These are phyloP conservation scores for Colletotrichum noveboracense DNA, from an alignment of 2,329 filamentous ascomycete genomes.

Conservation along the genomic window DNA sequence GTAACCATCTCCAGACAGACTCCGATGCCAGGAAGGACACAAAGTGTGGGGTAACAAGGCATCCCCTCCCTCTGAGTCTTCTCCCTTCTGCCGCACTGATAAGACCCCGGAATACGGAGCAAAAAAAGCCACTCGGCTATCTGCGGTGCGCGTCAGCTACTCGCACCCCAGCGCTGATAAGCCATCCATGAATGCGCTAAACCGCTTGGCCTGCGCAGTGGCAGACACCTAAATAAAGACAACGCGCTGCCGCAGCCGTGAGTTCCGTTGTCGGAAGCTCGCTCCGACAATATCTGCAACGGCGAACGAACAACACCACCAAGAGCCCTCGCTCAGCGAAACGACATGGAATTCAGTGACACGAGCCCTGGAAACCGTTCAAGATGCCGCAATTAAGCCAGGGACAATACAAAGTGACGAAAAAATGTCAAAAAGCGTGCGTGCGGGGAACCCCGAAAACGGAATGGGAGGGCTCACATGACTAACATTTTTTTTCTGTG, in stretches of 20 bases:
- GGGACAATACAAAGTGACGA: conserved; percentile 23
- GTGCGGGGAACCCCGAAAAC: neutral
- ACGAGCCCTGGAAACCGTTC: neutral
- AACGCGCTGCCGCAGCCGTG: neutral
- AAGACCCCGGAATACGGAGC: neutral
- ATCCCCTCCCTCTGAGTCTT: neutral
- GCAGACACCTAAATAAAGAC: neutral
- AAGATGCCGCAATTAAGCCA: conserved; percentile 19
- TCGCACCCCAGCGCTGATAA: conserved; percentile 10
- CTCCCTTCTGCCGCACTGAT: neutral
- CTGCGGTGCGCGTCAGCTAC: neutral
- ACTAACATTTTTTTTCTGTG: neutral
- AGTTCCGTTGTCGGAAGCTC: neutral
- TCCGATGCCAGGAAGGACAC: neutral
- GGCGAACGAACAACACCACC: neutral
- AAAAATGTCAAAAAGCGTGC: conserved; percentile 24
- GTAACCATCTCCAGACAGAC: neutral
- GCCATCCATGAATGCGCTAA: neutral
- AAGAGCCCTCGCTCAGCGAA: neutral
- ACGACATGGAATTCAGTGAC: neutral
- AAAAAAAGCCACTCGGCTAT: neutral
- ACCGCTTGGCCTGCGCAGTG: neutral
- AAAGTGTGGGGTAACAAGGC: neutral
- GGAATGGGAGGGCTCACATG: neutral
- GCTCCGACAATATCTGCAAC: conserved; percentile 10